Conservation (phyloP, 2,329 filamentous ascomycete species). For the Alternaria novae-zelandiae region DNA sequence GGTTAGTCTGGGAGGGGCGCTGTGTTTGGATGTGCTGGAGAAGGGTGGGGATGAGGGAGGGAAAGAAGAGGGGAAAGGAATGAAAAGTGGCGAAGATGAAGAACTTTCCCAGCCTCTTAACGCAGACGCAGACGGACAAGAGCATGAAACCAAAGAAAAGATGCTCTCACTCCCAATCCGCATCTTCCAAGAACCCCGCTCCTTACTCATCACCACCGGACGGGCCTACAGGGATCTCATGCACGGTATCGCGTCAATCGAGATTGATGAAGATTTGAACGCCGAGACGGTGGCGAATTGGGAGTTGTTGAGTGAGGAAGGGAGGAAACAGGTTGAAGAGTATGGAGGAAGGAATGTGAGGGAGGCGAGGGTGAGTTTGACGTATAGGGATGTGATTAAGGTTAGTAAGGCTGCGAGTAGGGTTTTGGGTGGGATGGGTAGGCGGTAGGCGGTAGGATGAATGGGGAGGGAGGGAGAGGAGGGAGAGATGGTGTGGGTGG, state of each 20-base stretch:
- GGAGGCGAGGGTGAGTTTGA: constrained; percentile 72
- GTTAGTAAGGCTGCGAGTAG: constrained; percentile 42
- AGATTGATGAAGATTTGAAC: constrained; percentile 69
- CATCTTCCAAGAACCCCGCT: constrained; percentile 85
- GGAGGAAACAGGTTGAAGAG: constrained; percentile 41
- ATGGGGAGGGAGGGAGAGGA: too few species aligned
- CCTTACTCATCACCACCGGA: constrained; percentile 74
- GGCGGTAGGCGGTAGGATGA: background rate
- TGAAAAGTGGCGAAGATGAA: background rate
- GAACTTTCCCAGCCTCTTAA: rapidly evolving
- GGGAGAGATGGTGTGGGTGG: too few species aligned
- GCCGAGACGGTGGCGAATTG: constrained; percentile 70
- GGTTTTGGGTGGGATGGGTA: constrained; percentile 32
- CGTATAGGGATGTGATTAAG: constrained; percentile 81
- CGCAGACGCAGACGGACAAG: background rate
- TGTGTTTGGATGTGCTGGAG: constrained; percentile 77
- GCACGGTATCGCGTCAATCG: constrained; percentile 74
- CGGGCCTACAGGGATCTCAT: constrained; percentile 73
- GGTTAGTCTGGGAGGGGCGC: constrained; percentile 77
- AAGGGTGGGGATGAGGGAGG: constrained; percentile 47
- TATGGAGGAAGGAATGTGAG: constrained; percentile 64
- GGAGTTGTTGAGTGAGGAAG: constrained; percentile 63
- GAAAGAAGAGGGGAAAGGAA: background rate
- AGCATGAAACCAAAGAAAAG: background rate
- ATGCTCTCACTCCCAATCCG: constrained; percentile 44